Evolutionary conservation across 2,329 filamentous ascomycete genomes (phyloP), one percentile per base, ranked within the genome.

Genomic region (Alternaria atra): DNA sequence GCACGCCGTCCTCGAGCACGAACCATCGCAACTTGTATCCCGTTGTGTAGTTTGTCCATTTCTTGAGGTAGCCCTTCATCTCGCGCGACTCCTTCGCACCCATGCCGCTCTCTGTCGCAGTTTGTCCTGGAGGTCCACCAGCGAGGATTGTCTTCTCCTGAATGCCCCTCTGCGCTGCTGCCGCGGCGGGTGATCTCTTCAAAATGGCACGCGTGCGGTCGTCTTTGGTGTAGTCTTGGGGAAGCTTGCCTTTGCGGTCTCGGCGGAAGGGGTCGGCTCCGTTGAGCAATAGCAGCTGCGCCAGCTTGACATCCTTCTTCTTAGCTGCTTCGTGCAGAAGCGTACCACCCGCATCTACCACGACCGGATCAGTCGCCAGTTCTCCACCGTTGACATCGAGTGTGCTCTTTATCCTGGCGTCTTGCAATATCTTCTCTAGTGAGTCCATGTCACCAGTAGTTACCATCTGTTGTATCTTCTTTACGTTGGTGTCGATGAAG

Each of bases 11-110:
- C 77, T 99, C 95, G 8, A 99, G 87, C 13, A 98, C 95, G 76
- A 99, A 99, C 94, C 94, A 99, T 61, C 95, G 87, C 65, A 99
- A 80, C 81, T 99, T 97, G 82, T 97, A 99, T 8, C 95, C 95
- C 75, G 92, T 94, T 23, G 94, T 94, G 77, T 99, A 99, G 77
- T 99, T 99, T 48, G 95, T 99, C 95, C 95, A 99, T 79, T 99
- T 99, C 82, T 97, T 98, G 58, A 99, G 84, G 77, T 98, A 99
- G 6, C 95, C 95, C 82, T 97, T 97, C 92, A 99, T 98, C 80
- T 98, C 94, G 48, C 94, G 87, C 17, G 92, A 91, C 74, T 99
- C 95, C 68, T 94, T 93, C 15, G 91, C 90, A 27, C 91, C 91
- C 60, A 87, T 79, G 15, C 84, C 82, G 50, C 79, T 78, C 37